Conservation (phyloP, 495 filamentous ascomycete genomes). For the Penicillium longicatenatum region DNA sequence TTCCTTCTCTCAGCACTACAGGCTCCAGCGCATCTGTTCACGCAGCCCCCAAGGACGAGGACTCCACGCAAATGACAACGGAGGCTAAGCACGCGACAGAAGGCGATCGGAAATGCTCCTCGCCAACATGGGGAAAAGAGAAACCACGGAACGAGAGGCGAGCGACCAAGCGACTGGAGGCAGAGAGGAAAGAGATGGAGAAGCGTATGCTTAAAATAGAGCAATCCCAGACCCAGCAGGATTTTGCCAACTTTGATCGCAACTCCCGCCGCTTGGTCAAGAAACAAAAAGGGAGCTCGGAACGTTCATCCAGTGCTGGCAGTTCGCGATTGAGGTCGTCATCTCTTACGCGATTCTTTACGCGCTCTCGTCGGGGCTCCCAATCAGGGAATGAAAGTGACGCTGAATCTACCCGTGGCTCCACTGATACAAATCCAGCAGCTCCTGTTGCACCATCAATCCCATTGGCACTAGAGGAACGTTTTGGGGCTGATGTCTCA, state of each 20-base stretch:
- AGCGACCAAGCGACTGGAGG: constrained; percentile 40
- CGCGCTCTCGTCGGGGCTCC: constrained; percentile 34
- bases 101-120: constrained; percentile 16
- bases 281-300: constrained; percentile 36
- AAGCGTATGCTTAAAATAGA: constrained; percentile 38
- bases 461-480: constrained; percentile 32
- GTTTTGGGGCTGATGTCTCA: constrained; percentile 37
- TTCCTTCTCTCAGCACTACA: constrained; percentile 22
- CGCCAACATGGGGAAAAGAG: constrained; percentile 23
- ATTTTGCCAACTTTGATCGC: constrained; percentile 24
- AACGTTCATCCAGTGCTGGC: constrained; percentile 37
- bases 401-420: background rate
- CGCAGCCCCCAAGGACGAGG: constrained; percentile 8
- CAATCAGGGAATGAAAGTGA: constrained; percentile 33
- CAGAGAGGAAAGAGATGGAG: constrained; percentile 41
- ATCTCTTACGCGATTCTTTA: constrained; percentile 36
- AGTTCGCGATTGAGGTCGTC: constrained; percentile 32
- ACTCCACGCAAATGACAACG: constrained; percentile 2
- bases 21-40: constrained; percentile 25
- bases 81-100: background rate
- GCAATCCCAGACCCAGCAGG: constrained; percentile 26
- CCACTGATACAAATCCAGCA: constrained; percentile 1
- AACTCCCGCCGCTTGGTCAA: constrained; percentile 39
- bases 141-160: constrained; percentile 35
- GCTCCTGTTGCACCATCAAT: constrained; percentile 22